A percentile compares a stretch with the other conserved stretches of the same genome.
Conservation (phyloP, 164 flowering plant species). For the Tetrastigma voinierianum region DNA sequence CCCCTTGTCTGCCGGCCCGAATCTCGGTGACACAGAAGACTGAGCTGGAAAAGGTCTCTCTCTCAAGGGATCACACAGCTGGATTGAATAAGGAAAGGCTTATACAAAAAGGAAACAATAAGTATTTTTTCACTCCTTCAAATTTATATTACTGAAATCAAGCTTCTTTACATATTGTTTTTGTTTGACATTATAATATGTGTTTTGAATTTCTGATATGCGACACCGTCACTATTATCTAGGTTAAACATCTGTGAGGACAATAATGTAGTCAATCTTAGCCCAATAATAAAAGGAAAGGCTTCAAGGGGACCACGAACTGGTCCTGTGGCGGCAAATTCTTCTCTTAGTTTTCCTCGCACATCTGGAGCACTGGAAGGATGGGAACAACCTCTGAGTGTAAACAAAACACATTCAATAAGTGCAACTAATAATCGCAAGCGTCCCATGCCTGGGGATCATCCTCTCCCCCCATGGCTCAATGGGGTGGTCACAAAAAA, state of each 20-base stretch:
- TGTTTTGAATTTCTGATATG: not conserved
- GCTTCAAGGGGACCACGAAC: constrained; percentile 70
- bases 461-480: constrained; percentile 78
- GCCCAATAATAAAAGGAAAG: constrained; percentile 61
- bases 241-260: constrained; percentile 61
- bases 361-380: constrained; percentile 52
- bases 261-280: constrained; percentile 33
- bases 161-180: not conserved
- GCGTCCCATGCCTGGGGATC: constrained; percentile 67
- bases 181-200: not conserved
- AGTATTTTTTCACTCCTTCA: constrained; percentile 28
- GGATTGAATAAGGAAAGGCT: constrained; percentile 46
- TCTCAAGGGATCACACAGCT: constrained; percentile 39
- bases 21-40: constrained; percentile 39
- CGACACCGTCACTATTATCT: constrained; percentile 6
- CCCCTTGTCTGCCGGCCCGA: constrained; percentile 39
- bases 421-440: constrained; percentile 57
- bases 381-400: constrained; percentile 59
- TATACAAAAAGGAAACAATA: constrained; percentile 42
- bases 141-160: not conserved
- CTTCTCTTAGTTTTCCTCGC: constrained; percentile 57
- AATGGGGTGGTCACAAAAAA: constrained; percentile 89
- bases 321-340: constrained; percentile 44
- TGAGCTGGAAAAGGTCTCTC: constrained; percentile 50
- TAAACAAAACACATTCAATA: constrained; percentile 44